Evolutionary conservation across 2,329 filamentous ascomycete genomes (phyloP), one percentile per base, ranked within the genome.

Genomic region (Aspergillus neotritici): DNA sequence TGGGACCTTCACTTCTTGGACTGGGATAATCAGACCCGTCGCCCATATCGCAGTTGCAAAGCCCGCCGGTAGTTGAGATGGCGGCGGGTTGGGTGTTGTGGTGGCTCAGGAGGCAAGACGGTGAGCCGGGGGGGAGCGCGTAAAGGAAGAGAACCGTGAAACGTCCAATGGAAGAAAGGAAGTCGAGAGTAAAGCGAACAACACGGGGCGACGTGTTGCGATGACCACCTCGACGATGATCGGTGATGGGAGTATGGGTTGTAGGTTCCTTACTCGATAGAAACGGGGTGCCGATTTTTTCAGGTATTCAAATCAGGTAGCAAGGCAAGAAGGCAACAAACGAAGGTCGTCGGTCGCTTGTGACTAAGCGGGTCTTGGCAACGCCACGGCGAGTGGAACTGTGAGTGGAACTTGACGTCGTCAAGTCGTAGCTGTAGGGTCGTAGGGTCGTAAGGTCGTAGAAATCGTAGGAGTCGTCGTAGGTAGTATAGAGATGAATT

Each of bases 11-110:
- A 55, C 65, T 68, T 67, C 64, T 57, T 54, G 65, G 65, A 55
- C 64, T 67, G 51, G 65, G 65, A 57, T 68, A 68, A 56, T 66
- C 64, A 61, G 63, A 62, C 39, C 63, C 63, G 60, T 65, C 64
- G 52, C 62, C 63, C 65, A 68, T 68, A 59, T 63, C 60, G 59
- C 40, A 55, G 51, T 53, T 51, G 52, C 45, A 51, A 54, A 49
- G 56, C 58, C 59, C 61, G 57, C 56, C 56, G 57, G 55, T 41
- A 57, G 52, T 52, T 52, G 49, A 48, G 53, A 52, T 49, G 49
- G 50, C 46, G 48, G 44, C 51, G 44, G 45, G 47, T 47, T 44
- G 17, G 45, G 45, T 25, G 21, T 25, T 25, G 21, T 25, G 21
- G 21, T 25, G 5, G 21, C 21, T 25, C 21, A 25, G 21, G 21